Evolutionary conservation across 305 asterid species (phyloP), one percentile per base, ranked within the genome.

Genomic region (Plantago lanceolata): DNA sequence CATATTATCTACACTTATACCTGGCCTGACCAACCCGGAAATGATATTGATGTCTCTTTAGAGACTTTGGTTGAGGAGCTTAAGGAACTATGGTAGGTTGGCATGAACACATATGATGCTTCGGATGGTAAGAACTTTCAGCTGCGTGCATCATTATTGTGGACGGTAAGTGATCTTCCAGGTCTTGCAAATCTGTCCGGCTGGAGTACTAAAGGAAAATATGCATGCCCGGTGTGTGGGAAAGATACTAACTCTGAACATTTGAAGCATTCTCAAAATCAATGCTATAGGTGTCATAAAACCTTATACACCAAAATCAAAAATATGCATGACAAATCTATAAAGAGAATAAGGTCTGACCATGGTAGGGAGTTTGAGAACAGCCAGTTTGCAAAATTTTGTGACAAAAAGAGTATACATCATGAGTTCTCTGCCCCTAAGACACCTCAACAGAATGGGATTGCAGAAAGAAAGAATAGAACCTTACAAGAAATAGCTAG

Each of bases 91-190:
- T 57, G 61, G 61, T 24, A 57, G 0, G 61, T 15, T 28, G 48
- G 61, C 3, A 1, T 31, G 31, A 7, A 57, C 1, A 57, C 45
- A 29, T 57, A 57, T 31, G 44, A 37, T 37, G 12, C 44, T 37
- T 37, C 13, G 0, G 44, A 5, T 0, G 44, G 44, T 17, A 19
- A 51, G 33, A 57, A 57, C 4, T 57, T 57, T 31, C 44, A 57
- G 33, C 2, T 57, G 48, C 61, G 61, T 31, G 48, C 4, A 1
- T 6, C 24, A 57, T 31, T 57, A 16, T 29, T 57, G 19, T 57
- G 63, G 63, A 37, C 50, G 1, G n/a, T 58, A 6, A 58, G 63
- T 11, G 63, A 58, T n/a, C 24, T 58, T 5, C 63, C 49, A 4
- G 49, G 26, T 15, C 28, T 28, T 33, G 63, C 59, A 54, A 24